Percentiles rank a stretch among this genome's conserved stretches.
These are phyloP conservation scores for Psidium friedrichsthalianum DNA, from an alignment of 345 rosid genomes.

Conservation along the genomic window DNA sequence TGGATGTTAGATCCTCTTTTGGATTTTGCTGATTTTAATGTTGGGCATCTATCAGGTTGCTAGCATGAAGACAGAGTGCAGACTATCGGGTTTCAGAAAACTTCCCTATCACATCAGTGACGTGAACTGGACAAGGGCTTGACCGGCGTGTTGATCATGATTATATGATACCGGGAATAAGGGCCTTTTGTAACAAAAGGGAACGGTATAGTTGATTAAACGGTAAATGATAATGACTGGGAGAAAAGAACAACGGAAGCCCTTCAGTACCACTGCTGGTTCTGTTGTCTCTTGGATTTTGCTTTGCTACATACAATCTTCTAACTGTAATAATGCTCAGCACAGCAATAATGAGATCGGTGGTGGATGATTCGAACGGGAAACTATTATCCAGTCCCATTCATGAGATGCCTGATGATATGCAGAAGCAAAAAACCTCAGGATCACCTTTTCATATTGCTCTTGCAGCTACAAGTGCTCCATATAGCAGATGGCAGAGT, in stretches of 20 bases:
- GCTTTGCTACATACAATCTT: conserved; percentile 71
- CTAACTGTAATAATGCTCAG: conserved; percentile 39
- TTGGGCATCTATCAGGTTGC: not conserved
- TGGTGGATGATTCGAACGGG: conserved; percentile 16
- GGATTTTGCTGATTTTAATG: not conserved
- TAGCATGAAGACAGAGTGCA: not conserved
- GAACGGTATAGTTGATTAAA: not conserved
- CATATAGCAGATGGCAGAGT: conserved; percentile 92
- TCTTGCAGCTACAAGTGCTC: conserved; percentile 77
- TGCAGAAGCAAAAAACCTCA: conserved; percentile 23
- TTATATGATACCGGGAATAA: not conserved
- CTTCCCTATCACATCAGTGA: not conserved
- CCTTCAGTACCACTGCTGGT: conserved; percentile 48
- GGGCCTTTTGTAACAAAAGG: not conserved
- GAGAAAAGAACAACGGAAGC: conserved; percentile 33
- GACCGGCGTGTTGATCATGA: not conserved
- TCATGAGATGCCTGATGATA: conserved; percentile 43
- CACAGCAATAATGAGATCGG: conserved; percentile 17
- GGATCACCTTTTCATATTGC: conserved; percentile 65
- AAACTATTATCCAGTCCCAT: conserved; percentile 46
- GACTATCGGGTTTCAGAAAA: not conserved
- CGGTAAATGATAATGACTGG: conserved; percentile 8
- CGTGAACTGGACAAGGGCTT: not conserved
- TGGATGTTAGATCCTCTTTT: not conserved
- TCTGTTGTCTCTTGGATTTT: conserved; percentile 55